Evolutionary conservation across 1,139 yeast species (phyloP).

Genomic region (Scheffersomyces illinoinensis): DNA sequence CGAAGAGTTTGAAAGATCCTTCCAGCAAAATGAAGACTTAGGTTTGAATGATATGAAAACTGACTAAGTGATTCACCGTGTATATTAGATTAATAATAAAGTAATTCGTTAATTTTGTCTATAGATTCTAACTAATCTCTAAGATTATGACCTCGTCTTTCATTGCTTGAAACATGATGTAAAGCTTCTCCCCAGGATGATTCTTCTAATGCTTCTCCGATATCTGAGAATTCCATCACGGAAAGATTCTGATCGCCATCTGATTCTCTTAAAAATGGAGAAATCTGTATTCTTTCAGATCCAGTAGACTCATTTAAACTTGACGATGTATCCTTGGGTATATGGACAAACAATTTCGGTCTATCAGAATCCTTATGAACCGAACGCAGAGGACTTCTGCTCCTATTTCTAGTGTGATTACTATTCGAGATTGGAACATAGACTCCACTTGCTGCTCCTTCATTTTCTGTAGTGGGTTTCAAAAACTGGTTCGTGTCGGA

Average conservation of each 20-base stretch:
- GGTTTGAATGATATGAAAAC: constrained; percentile 82
- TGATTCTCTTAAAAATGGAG: constrained; percentile 9
- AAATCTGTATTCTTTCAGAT: constrained; percentile 2
- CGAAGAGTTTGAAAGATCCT: constrained; percentile 87
- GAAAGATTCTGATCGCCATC: constrained; percentile 12
- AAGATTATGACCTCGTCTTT: not conserved
- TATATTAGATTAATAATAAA: not conserved
- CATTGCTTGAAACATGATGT: not conserved
- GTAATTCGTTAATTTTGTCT: not conserved
- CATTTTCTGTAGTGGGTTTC: constrained; percentile 7
- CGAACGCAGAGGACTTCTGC: constrained; percentile 1
- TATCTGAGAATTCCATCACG: constrained; percentile 21
- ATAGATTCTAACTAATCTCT: not conserved
- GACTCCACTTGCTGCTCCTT: constrained; percentile 20
- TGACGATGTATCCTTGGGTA: constrained; percentile 13
- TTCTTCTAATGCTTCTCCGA: constrained; percentile 27
- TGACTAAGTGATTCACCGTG: constrained; percentile 18
- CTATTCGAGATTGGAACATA: constrained; percentile 33
- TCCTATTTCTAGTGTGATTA: constrained; percentile 16
- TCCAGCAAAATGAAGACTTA: constrained; percentile 84
- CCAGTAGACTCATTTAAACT: constrained; percentile 3
- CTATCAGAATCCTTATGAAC: constrained; percentile 6
- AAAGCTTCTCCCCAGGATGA: constrained; percentile 32
- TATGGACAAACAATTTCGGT: constrained; percentile 22
- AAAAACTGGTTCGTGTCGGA: not conserved